These are phyloP conservation scores for Penicillium paradoxum DNA, from an alignment of 495 filamentous ascomycete species.

Conservation along the genomic window DNA sequence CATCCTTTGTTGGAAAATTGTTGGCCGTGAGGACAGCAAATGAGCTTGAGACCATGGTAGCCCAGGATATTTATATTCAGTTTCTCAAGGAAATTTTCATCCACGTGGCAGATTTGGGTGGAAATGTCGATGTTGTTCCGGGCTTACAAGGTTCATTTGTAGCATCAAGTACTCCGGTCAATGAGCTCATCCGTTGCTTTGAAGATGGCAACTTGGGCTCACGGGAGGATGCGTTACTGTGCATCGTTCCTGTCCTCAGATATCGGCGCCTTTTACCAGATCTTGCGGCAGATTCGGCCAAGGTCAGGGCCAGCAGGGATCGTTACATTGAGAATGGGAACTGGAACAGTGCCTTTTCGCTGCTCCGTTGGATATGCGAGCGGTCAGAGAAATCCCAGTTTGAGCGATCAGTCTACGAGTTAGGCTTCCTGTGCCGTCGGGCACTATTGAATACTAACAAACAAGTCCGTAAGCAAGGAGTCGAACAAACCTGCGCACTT, in stretches of 20 bases:
- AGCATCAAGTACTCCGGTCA: slow-evolving; percentile 18
- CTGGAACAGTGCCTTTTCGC: slow-evolving; percentile 23
- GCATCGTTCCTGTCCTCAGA: slow-evolving; percentile 29
- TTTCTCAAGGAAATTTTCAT: slow-evolving; percentile 21
- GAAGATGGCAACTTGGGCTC: slow-evolving; percentile 22
- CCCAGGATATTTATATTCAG: slow-evolving; percentile 37
- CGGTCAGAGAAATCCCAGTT: slow-evolving; percentile 24
- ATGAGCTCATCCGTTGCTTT: slow-evolving; percentile 26
- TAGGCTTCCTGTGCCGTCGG: slow-evolving; percentile 27
- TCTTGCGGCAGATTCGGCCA: slow-evolving; percentile 20
- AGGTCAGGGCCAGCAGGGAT: slow-evolving; percentile 12
- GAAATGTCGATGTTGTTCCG: slow-evolving; percentile 13
- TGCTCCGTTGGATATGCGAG: slow-evolving; percentile 27
- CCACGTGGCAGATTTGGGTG: slow-evolving; percentile 14
- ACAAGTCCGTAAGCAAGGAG: slow-evolving; percentile 13
- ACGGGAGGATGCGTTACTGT: slow-evolving; percentile 34
- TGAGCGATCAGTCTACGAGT: slow-evolving; percentile 22
- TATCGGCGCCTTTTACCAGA: slow-evolving; percentile 19
- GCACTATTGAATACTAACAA: slow-evolving; percentile 17
- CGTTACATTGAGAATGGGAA: slow-evolving; percentile 4
- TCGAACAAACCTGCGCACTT: not conserved
- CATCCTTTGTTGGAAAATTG: slow-evolving; percentile 11
- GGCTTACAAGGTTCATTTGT: slow-evolving; percentile 15
- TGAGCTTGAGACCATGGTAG: slow-evolving; percentile 26
- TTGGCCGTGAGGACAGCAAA: slow-evolving; percentile 25